Conservation (phyloP, 2,329 filamentous ascomycete genomes). For the Ceratocystis smalleyi region DNA sequence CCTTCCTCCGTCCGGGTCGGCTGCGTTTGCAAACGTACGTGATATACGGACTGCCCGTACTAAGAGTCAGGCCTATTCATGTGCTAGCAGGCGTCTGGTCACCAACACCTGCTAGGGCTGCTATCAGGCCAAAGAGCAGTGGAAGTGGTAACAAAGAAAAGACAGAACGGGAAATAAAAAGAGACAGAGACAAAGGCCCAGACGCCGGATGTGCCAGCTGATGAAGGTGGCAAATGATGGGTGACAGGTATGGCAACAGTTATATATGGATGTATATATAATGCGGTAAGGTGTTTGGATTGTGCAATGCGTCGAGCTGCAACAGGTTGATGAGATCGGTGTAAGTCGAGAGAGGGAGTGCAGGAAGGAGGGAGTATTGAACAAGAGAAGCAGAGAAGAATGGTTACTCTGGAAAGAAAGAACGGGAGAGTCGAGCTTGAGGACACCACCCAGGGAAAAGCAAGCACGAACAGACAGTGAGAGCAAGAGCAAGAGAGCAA, state of each 20-base stretch:
- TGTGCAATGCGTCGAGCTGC: not conserved
- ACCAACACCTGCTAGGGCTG: conserved; percentile 3
- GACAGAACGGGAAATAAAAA: not conserved
- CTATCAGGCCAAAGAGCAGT: conserved; percentile 4
- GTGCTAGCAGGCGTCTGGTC: not conserved
- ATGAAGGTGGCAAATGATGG: not conserved
- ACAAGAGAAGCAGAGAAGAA: not conserved
- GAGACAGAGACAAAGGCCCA: not conserved
- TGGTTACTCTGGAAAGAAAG: not conserved
- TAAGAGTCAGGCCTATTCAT: conserved; percentile 2
- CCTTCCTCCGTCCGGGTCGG: not conserved
- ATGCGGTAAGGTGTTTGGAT: too few species aligned
- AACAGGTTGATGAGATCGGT: not conserved
- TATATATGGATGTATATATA: not conserved
- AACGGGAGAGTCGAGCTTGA: not conserved
- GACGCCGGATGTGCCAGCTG: not conserved
- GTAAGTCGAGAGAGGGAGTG: not conserved
- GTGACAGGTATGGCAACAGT: not conserved
- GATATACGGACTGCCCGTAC: conserved; percentile 9
- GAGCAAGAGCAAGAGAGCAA: not conserved
- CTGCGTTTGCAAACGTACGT: conserved; percentile 2
- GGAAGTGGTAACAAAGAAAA: not conserved
- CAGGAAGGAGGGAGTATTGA: not conserved
- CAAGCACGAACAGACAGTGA: not conserved
- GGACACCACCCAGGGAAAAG: not conserved